Base-by-base conservation (phyloP, 2,329 filamentous ascomycete species). In the Beauveria australis region DNA sequence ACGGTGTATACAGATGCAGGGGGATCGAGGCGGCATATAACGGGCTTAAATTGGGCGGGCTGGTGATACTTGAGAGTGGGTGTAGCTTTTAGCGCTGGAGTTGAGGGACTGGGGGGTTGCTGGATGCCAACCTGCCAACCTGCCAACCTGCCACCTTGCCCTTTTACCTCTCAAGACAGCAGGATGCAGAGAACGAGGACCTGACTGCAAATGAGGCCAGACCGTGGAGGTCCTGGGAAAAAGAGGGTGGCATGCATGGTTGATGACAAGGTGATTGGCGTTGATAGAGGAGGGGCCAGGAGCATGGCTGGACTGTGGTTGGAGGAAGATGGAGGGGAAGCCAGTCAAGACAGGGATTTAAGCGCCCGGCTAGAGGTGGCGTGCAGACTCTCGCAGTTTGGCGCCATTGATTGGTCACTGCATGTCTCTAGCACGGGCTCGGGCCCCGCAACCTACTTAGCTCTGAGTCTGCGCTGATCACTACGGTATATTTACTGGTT, bases 291-390 rank as follows among this genome's bases (percentile, higher is more conserved):
- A 60, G 48, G 58, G 58, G 49, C 51, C 30, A 30, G 37, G 41
- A 53, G 49, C 58, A 60, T 53, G 41, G 30, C 28, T 51, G 12
- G 19, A 14, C 26, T 47, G 49, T 48, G 57, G 57, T 59, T 53
- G 57, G 57, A 40, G 16, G 49, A 53, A 41, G 48, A 26, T 19
- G 46, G 46, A 43, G 43, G 30, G 16, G 28, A 59, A 28, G 56
- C 47, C 56, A 46, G 22, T 60, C 49, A 41, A 14, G 58, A 33
- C 58, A 60, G 30, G 58, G 58, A 60, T 60, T 30, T 60, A 60
- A 60, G 58, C 58, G 58, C 58, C 58, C 40, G 58, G 41, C 58
- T 60, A 33, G 22, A 37, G 40, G 28, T 59, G 57, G 49, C 49
- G 47, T 46, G n/a, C 33, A 28, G 40, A 33, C 19, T 19, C 40